Evolutionary conservation across 352 stramenopile genomes (phyloP).

Genomic region (Globisporangium viniferum): DNA sequence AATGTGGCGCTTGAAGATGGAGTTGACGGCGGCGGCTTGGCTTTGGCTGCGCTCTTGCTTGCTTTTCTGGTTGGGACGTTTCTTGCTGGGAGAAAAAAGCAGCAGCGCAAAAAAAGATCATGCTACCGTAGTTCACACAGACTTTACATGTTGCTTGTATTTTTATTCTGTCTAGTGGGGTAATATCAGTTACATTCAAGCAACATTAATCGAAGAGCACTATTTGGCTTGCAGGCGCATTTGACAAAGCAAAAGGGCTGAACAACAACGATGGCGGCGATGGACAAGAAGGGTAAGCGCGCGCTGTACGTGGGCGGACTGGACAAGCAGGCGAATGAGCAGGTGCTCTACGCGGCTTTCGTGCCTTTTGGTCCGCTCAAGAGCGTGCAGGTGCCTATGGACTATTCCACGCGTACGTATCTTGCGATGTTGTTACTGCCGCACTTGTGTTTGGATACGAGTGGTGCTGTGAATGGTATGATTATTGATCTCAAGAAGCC

Average conservation of each 20-base stretch:
- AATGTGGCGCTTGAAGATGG: slow-evolving; percentile 1
- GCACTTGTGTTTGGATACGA: not conserved
- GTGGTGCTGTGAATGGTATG: not conserved
- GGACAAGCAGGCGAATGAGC: slow-evolving; percentile 84
- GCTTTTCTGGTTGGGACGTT: slow-evolving; percentile 12
- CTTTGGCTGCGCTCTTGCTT: slow-evolving; percentile 5
- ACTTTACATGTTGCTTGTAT: not conserved
- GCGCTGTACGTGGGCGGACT: slow-evolving; percentile 91
- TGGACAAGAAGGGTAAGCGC: slow-evolving; percentile 56
- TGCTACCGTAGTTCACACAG: not conserved
- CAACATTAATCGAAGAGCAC: not conserved
- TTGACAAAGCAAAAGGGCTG: not conserved
- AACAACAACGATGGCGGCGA: slow-evolving; percentile 18
- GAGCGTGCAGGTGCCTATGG: slow-evolving; percentile 69
- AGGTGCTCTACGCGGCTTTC: slow-evolving; percentile 84
- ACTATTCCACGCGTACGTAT: slow-evolving; percentile 67
- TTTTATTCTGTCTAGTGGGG: not conserved
- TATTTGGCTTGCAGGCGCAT: not conserved
- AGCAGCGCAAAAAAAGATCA: slow-evolving; percentile 17
- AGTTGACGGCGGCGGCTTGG: not conserved
- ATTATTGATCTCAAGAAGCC: not conserved
- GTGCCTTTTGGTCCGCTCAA: slow-evolving; percentile 83
- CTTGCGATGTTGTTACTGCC: not conserved
- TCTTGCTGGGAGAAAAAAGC: slow-evolving; percentile 12
- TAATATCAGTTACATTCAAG: slow-evolving; percentile 3